Evolutionary conservation across 73 alveolate species (phyloP).

Genomic region (Tetrahymena thermophila): DNA sequence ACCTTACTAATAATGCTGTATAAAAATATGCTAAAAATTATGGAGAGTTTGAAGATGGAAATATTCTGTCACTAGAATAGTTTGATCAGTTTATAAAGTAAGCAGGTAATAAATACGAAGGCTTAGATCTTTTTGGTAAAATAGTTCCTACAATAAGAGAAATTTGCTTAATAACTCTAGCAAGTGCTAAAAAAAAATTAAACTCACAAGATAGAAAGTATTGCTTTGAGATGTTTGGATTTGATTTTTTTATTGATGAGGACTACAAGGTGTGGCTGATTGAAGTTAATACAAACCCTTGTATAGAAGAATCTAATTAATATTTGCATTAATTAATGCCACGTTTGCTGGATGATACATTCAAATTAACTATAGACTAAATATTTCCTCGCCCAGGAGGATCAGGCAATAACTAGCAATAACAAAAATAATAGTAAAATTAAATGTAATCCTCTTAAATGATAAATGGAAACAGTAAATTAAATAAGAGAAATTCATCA

Average conservation of each 20-base stretch:
- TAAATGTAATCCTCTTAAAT: not conserved
- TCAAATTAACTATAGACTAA: conserved; percentile 72
- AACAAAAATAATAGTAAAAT: no score
- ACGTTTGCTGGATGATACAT: conserved; percentile 85
- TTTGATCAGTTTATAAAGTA: conserved; percentile 46
- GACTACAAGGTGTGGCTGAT: conserved; percentile 70
- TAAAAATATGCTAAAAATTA: conserved; percentile 57
- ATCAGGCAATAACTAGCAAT: not conserved
- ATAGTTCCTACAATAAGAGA: conserved; percentile 36
- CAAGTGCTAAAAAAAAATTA: conserved; percentile 48
- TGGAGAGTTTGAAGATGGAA: conserved; percentile 82
- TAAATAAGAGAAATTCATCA: not conserved
- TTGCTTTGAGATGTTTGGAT: conserved; percentile 85
- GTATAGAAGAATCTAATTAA: conserved; percentile 75
- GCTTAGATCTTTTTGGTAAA: not conserved
- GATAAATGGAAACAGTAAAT: not conserved
- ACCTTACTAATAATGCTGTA: conserved; percentile 78
- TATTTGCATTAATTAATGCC: conserved; percentile 67
- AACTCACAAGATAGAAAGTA: conserved; percentile 51
- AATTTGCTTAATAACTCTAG: conserved; percentile 18
- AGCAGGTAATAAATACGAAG: not conserved
- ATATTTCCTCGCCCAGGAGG: conserved; percentile 37
- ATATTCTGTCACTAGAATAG: conserved; percentile 59
- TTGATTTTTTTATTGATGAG: conserved; percentile 83
- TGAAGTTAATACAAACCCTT: conserved; percentile 88